Percentiles rank a stretch among this genome's conserved stretches.
phyloP scores from a whole-genome alignment of 495 filamentous ascomycete species.

The Podospora pseudocomata region DNA sequence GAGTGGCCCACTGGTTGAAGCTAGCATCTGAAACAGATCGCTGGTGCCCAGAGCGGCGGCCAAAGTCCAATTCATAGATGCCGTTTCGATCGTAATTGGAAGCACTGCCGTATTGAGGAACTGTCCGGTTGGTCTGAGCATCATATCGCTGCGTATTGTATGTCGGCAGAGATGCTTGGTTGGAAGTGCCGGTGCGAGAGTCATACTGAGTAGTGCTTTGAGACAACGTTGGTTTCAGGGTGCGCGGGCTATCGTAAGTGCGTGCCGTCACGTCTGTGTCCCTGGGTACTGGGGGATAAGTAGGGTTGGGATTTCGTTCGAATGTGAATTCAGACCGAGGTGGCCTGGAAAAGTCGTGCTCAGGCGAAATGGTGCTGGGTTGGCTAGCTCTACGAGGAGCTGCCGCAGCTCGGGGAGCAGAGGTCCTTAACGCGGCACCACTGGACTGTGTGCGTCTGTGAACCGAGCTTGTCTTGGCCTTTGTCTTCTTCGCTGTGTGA shows the following conservation, averaged over 20 bases:
- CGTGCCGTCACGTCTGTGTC: neutral
- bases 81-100: neutral
- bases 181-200: neutral
- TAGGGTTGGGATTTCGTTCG: neutral
- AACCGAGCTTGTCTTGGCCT: conserved; percentile 20
- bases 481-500: conserved; percentile 9
- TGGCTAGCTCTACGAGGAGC: neutral
- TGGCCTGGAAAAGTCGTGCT: neutral
- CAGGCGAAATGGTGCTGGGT: neutral
- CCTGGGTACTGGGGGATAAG: neutral
- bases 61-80: neutral
- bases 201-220: neutral
- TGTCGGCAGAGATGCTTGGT: neutral
- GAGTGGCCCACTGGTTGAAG: neutral
- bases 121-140: neutral
- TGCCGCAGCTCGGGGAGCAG: neutral
- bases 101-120: neutral
- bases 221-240: neutral
- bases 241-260: neutral
- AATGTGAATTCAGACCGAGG: neutral
- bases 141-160: neutral
- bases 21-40: neutral
- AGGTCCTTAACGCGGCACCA: neutral
- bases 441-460: conserved; percentile 42
- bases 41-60: neutral